Conservation (phyloP, 1,284 basidiomycete species). For the Fomes fomentarius region DNA sequence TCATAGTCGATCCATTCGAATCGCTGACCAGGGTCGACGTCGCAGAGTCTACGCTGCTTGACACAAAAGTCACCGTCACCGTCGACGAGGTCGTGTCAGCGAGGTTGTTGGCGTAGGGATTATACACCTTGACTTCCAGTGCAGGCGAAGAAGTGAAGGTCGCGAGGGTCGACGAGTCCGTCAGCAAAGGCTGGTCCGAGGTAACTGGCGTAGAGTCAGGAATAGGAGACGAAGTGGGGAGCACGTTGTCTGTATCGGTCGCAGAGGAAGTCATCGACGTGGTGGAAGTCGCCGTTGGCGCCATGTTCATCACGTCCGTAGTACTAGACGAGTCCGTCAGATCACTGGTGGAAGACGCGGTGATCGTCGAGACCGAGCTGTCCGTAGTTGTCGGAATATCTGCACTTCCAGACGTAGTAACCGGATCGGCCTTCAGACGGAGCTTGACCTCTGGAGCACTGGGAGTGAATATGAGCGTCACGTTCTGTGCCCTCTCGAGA, state of each 20-base stretch:
- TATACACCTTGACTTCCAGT: slow-evolving; percentile 22
- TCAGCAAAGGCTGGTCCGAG: neutral
- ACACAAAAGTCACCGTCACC: neutral
- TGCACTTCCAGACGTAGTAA: neutral
- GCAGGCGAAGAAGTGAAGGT: slow-evolving; percentile 17
- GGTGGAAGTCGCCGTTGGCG: slow-evolving; percentile 21
- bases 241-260: neutral
- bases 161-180: slow-evolving; percentile 20
- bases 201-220: neutral
- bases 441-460: slow-evolving; percentile 34
- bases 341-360: too few relatives aligned
- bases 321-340: too few relatives aligned
- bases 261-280: slow-evolving; percentile 22
- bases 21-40: slow-evolving; percentile 1
- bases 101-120: slow-evolving; percentile 8
- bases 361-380: neutral
- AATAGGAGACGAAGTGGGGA: slow-evolving; percentile 22
- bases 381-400: slow-evolving; percentile 1
- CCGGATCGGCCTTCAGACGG: neutral
- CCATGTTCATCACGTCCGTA: too few relatives aligned
- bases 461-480: slow-evolving; percentile 51
- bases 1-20: neutral
- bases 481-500: slow-evolving; percentile 37
- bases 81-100: neutral
- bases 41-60: neutral